Evolutionary conservation across 2,329 filamentous ascomycete genomes (phyloP), one percentile per base, ranked within the genome.

Genomic region (Malbranchea cinnamomea): DNA sequence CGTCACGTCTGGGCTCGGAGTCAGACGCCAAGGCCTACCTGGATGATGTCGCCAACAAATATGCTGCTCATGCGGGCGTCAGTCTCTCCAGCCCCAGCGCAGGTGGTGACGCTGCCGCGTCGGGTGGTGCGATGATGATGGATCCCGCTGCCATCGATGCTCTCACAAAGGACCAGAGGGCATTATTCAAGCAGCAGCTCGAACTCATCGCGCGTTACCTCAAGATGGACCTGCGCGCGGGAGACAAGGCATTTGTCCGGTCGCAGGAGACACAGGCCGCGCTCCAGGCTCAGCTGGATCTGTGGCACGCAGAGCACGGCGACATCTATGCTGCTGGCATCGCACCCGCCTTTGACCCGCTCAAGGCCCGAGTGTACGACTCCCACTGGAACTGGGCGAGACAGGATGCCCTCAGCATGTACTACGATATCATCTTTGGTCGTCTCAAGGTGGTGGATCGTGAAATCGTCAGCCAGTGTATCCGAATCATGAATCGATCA

Each of bases 321-420:
- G 89, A 98, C 39, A 82, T 93, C 57, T 98, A 98, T 50, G 89
- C 89, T 13, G 65, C 80, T 15, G 89, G 89, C 30, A 95, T 98
- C 40, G 82, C 91, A 56, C 89, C 89, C 7, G 77, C 84, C 12
- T 98, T 98, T 60, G 91, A 80, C 49, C 65, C 82, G 4, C 72
- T 95, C 39, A 98, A 98, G 58, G 89, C 89, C 18, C 79, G 89
- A 50, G 76, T 89, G 6, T 98, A 98, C 60, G 89, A 98, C 55
- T 95, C 89, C 0, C 91, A 84, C 0, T 98, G 89, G 89, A 98
- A 98, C 57, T 98, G 89, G 89, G 89, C 84, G 38, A 78, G 89
- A 30, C 89, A 98, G 54, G 89, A 98, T 55, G 89, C 87, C 16
- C 72, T 98, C 31, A 89, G 71, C 63, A 98, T 98, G 87, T 98